Evolutionary conservation across 257 asterid genomes (phyloP).

Genomic region (Avicennia marina): DNA sequence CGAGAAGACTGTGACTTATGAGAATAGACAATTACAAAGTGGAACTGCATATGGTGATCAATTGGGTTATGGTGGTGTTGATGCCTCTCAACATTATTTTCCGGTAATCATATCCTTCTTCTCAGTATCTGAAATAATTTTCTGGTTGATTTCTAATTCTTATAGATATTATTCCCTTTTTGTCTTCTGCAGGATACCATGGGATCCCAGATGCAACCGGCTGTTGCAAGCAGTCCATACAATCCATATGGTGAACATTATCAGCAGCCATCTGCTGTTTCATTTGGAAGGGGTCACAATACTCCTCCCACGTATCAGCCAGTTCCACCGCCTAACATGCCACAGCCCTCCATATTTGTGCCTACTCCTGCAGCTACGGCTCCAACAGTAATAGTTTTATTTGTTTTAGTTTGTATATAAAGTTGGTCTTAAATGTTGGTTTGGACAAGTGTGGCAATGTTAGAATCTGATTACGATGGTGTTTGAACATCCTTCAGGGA

Average conservation of each 20-base stretch:
- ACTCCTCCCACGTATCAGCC: conserved; percentile 56
- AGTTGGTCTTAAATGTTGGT: conserved; percentile 6
- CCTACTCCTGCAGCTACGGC: conserved; percentile 61
- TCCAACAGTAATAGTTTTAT: conserved; percentile 41
- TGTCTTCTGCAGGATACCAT: conserved; percentile 45
- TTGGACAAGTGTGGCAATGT: not conserved
- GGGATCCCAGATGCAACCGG: conserved; percentile 39
- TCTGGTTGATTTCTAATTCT: conserved; percentile 9
- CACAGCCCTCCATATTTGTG: conserved; percentile 63
- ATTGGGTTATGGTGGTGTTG: conserved; percentile 44
- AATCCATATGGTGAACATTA: conserved; percentile 55
- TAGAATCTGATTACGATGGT: conserved; percentile 4
- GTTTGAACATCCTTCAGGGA: conserved; percentile 48
- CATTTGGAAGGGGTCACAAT: conserved; percentile 38
- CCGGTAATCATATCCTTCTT: conserved; percentile 52
- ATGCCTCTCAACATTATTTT: conserved; percentile 55
- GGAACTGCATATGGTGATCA: conserved; percentile 50
- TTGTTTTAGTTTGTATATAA: conserved; percentile 32
- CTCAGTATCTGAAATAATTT: conserved; percentile 7
- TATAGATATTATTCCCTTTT: conserved; percentile 9
- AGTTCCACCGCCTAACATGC: conserved; percentile 41
- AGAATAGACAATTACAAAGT: conserved; percentile 36
- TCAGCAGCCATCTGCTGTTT: conserved; percentile 48
- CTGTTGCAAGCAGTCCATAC: conserved; percentile 53
- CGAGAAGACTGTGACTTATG: conserved; percentile 39